These are phyloP conservation scores for Saturnispora halmiae DNA, from an alignment of 805 yeast species.

Conservation along the genomic window DNA sequence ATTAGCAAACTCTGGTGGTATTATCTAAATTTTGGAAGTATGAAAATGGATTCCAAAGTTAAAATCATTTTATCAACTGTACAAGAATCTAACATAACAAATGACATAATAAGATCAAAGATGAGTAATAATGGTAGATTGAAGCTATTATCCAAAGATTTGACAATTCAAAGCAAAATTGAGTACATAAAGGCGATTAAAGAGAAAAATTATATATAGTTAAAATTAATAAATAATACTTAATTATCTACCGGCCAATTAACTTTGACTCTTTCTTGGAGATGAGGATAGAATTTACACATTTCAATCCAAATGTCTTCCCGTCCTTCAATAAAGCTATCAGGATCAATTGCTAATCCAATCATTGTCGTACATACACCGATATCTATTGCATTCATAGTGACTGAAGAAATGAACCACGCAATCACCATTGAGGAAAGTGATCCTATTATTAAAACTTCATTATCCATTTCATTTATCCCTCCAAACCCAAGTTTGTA, in stretches of 20 bases:
- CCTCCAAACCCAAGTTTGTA: background rate
- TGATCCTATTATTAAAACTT: constrained; percentile 23
- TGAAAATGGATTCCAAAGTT: constrained; percentile 15
- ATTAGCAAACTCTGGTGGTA: constrained; percentile 10
- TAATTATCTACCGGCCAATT: constrained; percentile 21
- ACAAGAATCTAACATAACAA: constrained; percentile 3
- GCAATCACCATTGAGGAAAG: constrained; percentile 47
- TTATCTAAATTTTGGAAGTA: constrained; percentile 12
- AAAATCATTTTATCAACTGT: constrained; percentile 18
- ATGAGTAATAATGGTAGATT: constrained; percentile 40
- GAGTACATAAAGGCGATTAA: constrained; percentile 27
- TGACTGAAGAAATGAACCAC: constrained; percentile 62
- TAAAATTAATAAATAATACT: background rate
- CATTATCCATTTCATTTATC: constrained; percentile 19
- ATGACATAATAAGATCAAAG: constrained; percentile 17
- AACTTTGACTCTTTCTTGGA: constrained; percentile 23
- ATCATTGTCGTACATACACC: constrained; percentile 81
- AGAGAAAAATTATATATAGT: constrained; percentile 9
- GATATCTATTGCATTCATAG: constrained; percentile 66
- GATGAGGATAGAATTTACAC: constrained; percentile 26
- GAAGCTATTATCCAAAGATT: constrained; percentile 37
- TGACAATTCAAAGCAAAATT: constrained; percentile 35
- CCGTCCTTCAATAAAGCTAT: constrained; percentile 52
- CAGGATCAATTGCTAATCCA: constrained; percentile 79
- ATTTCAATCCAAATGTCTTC: constrained; percentile 38